phyloP scores from a whole-genome alignment of 495 filamentous ascomycete genomes.

The Trichoderma virens region DNA sequence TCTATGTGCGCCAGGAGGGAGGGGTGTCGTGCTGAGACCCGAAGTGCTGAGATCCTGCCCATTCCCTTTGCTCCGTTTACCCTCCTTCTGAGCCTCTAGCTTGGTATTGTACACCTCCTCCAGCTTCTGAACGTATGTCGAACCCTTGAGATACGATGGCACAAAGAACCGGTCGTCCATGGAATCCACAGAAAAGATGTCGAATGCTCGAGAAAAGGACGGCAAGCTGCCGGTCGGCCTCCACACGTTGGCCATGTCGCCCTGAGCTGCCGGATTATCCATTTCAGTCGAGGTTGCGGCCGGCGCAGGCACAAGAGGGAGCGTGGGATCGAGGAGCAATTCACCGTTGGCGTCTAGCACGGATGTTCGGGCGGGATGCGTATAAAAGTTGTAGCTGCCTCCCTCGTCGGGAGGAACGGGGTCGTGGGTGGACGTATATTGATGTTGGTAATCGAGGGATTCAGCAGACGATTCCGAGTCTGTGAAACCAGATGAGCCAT shows the following conservation, averaged over 20 bases:
- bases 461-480: constrained; percentile 24
- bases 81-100: constrained; percentile 17
- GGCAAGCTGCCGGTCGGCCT: constrained; percentile 34
- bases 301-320: constrained; percentile 30
- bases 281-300: constrained; percentile 26
- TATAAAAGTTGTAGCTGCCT: constrained; percentile 1
- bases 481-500: constrained; percentile 19
- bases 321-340: constrained; percentile 20
- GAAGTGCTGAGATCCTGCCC: constrained; percentile 25
- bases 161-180: constrained; percentile 53
- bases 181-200: constrained; percentile 25
- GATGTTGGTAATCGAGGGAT: constrained; percentile 2
- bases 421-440: constrained; percentile 39
- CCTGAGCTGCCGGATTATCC: neutral
- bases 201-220: constrained; percentile 55
- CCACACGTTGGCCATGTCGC: constrained; percentile 11
- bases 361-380: constrained; percentile 3
- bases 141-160: constrained; percentile 73
- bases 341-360: constrained; percentile 7
- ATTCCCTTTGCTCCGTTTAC: neutral
- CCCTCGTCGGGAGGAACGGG: constrained; percentile 67
- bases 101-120: constrained; percentile 60
- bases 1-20: constrained; percentile 56
- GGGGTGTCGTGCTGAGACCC: constrained; percentile 9
- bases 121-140: constrained; percentile 68